These are phyloP conservation scores for Rhodotorula taiwanensis DNA, from an alignment of 768 basidiomycete genomes.

Conservation along the genomic window DNA sequence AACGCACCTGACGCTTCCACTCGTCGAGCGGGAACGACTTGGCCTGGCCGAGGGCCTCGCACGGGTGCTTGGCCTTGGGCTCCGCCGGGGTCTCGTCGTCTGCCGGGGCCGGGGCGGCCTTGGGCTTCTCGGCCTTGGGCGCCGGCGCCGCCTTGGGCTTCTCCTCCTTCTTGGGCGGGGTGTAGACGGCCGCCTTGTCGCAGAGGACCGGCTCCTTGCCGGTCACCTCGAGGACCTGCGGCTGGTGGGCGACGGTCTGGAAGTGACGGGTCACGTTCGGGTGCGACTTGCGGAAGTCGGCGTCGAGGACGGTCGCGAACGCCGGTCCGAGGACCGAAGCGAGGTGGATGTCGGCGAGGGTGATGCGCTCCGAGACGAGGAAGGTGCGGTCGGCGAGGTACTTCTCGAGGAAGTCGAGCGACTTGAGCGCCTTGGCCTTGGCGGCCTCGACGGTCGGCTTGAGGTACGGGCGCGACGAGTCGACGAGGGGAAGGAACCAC, in stretches of 20 bases:
- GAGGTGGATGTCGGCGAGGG: constrained; percentile 87
- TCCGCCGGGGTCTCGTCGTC: constrained; percentile 11
- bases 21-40: constrained; percentile 42
- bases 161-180: constrained; percentile 55
- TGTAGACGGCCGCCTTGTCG: constrained; percentile 37
- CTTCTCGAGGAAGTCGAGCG: constrained; percentile 62
- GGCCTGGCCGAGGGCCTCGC: constrained; percentile 82
- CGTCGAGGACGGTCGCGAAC: constrained; percentile 56
- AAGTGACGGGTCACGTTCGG: constrained; percentile 75
- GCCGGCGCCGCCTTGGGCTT: constrained; percentile 45
- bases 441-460: constrained; percentile 53
- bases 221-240: constrained; percentile 56
- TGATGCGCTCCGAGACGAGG: constrained; percentile 89
- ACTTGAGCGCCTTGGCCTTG: constrained; percentile 40
- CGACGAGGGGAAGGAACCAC: constrained; percentile 47
- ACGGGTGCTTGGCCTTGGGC: constrained; percentile 67
- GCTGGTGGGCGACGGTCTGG: constrained; percentile 82
- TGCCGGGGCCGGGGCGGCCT: constrained; percentile 39
- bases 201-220: constrained; percentile 22
- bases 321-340: too few species aligned
- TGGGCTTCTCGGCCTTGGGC: constrained; percentile 42
- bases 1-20: constrained; percentile 82
- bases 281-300: constrained; percentile 57
- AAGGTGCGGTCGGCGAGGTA: constrained; percentile 74
- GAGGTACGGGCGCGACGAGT: constrained; percentile 56